A percentile compares a stretch with the other conserved stretches of the same genome.
Conservation (phyloP, 2,329 filamentous ascomycete genomes). For the Aspergillus sp. region DNA sequence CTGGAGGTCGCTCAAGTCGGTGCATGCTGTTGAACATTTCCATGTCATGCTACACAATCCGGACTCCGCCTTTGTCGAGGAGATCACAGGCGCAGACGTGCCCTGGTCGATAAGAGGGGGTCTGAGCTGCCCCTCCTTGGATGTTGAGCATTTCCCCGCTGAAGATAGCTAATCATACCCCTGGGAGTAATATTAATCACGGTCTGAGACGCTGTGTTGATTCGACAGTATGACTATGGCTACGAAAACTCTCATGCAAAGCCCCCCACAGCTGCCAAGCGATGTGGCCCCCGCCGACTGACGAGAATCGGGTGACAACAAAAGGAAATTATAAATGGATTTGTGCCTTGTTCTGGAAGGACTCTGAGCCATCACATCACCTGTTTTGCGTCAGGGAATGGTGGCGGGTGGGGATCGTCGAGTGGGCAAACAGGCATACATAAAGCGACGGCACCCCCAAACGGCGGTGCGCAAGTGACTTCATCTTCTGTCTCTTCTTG, state of each 20-base stretch:
- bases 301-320: conserved; percentile 9
- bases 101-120: conserved; percentile 56
- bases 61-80: conserved; percentile 65
- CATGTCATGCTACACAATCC: conserved; percentile 88
- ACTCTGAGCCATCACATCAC: conserved; percentile 1
- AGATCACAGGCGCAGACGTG: conserved; percentile 73
- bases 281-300: conserved; percentile 9
- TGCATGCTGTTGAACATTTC: conserved; percentile 87
- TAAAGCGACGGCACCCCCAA: background rate
- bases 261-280: conserved; percentile 19
- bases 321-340: conserved; percentile 2
- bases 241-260: conserved; percentile 2
- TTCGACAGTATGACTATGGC: background rate
- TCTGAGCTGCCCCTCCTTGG: background rate
- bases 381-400: conserved; percentile 1
- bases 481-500: background rate
- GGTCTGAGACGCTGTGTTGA: background rate
- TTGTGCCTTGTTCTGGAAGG: background rate
- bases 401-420: conserved; percentile 11
- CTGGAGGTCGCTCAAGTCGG: conserved; percentile 79
- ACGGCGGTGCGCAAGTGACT: conserved; percentile 3
- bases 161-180: background rate
- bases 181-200: background rate
- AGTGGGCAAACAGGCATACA: conserved; percentile 8
- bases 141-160: background rate